A percentile compares a stretch with the other conserved stretches of the same genome.
phyloP scores from a whole-genome alignment of 805 yeast species.

The Vanderwaltozyma yarrowii region DNA sequence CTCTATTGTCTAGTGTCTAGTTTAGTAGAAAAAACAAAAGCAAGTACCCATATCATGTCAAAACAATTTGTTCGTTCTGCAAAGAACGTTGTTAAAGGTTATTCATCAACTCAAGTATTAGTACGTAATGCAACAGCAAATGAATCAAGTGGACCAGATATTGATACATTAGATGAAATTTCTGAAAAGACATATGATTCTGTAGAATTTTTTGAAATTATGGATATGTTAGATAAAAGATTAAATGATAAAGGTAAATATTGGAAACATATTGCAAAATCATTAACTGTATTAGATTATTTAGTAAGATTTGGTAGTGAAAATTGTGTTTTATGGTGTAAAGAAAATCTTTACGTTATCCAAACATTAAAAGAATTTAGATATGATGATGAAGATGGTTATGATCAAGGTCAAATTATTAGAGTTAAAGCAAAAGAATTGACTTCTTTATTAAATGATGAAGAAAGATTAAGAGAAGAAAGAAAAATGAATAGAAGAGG shows the following conservation, averaged over 20 bases:
- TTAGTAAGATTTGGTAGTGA: conserved; percentile 79
- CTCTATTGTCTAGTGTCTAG: not conserved
- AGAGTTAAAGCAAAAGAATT: conserved; percentile 87
- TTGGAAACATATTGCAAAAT: conserved; percentile 94
- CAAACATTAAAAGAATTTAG: conserved; percentile 88
- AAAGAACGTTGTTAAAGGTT: conserved; percentile 71
- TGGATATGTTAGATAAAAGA: conserved; percentile 90
- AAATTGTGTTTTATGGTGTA: conserved; percentile 84
- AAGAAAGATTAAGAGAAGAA: conserved; percentile 67
- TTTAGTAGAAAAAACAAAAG: not conserved
- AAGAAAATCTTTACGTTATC: conserved; percentile 76
- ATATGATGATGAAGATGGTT: conserved; percentile 62
- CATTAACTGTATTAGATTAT: conserved; percentile 81
- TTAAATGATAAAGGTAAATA: conserved; percentile 92
- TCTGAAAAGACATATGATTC: conserved; percentile 61
- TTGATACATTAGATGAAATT: conserved; percentile 73
- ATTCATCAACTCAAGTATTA: conserved; percentile 71
- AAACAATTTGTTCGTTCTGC: conserved; percentile 71
- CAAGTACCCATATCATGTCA: conserved; percentile 39
- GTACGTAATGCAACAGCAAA: conserved; percentile 91
- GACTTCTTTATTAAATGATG: conserved; percentile 69
- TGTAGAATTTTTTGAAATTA: conserved; percentile 72
- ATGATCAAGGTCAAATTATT: conserved; percentile 80
- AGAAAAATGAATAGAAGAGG: conserved; percentile 34
- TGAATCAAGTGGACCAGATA: conserved; percentile 76